Conservation (phyloP, 176 grass and related monocot species). For the Musa troglodytarum region DNA sequence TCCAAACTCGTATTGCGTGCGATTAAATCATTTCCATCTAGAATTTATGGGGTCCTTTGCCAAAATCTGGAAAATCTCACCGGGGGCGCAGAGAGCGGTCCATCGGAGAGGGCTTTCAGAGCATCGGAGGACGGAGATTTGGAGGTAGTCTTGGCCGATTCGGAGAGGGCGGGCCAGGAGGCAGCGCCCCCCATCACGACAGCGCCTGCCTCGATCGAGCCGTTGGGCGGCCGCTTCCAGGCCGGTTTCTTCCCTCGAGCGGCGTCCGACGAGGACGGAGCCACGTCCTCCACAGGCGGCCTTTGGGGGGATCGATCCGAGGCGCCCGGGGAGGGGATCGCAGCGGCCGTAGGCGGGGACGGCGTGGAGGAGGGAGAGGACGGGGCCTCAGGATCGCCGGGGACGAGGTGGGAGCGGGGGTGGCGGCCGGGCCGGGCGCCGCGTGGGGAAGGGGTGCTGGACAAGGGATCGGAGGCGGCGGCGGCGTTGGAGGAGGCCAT, state of each 20-base stretch:
- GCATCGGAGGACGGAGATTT: conserved; percentile 22
- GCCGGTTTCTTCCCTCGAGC: conserved; percentile 37
- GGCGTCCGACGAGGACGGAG: not conserved
- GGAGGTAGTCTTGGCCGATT: conserved; percentile 35
- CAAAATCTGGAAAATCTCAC: conserved; percentile 33
- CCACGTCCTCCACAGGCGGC: conserved; percentile 12
- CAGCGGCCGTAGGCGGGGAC: not conserved
- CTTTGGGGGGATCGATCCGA: not conserved
- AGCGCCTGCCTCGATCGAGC: conserved; percentile 18
- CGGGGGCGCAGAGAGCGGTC: conserved; percentile 13
- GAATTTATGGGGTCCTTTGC: not conserved
- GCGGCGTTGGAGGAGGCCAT: conserved; percentile 5
- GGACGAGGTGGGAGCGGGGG: not conserved
- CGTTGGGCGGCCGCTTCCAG: conserved; percentile 49
- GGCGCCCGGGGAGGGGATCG: not conserved
- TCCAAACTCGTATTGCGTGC: not conserved
- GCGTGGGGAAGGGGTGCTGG: not conserved
- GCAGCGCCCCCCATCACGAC: conserved; percentile 36
- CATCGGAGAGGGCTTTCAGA: conserved; percentile 6
- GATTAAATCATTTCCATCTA: not conserved
- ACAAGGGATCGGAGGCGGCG: conserved; percentile 9
- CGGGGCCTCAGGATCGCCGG: not conserved
- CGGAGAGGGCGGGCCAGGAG: conserved; percentile 61
- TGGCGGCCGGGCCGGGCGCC: not conserved
- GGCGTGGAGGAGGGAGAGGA: not conserved